phyloP scores from a whole-genome alignment of 2,329 filamentous ascomycete species.

The Fusarium torulosum region DNA sequence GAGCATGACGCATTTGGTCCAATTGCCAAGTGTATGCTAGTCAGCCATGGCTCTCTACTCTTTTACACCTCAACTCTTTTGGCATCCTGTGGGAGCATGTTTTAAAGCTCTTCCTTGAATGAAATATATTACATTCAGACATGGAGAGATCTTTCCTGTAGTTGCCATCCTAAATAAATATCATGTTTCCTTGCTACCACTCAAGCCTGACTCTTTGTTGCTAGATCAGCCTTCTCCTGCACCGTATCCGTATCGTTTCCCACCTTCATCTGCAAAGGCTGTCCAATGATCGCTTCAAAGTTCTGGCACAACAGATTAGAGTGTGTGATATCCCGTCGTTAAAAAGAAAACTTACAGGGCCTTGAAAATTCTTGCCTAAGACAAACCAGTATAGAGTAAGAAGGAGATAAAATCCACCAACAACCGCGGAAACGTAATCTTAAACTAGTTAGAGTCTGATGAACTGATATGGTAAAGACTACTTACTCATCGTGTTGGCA shows the following conservation, averaged over 20 bases:
- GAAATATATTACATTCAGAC: too few species aligned
- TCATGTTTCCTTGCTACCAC: neutral
- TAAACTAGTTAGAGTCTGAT: rapidly evolving
- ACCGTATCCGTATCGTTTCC: neutral
- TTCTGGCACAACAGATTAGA: neutral
- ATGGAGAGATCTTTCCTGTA: too few species aligned
- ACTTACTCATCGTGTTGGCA: conserved; percentile 18
- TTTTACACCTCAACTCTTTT: too few species aligned
- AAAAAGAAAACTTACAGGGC: neutral
- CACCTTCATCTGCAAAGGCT: neutral
- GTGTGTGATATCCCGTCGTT: rapidly evolving
- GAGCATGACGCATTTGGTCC: too few species aligned
- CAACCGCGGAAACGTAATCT: conserved; percentile 23
- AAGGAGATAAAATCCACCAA: conserved; percentile 8
- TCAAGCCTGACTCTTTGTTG: neutral
- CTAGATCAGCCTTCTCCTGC: neutral
- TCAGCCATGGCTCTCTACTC: too few species aligned
- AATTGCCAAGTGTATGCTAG: too few species aligned
- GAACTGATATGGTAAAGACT: rapidly evolving
- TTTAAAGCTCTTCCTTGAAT: too few species aligned
- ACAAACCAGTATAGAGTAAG: conserved; percentile 2
- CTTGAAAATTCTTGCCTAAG: conserved; percentile 11
- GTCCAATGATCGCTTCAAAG: conserved; percentile 11
- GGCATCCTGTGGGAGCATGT: too few species aligned
- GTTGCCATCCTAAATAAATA: too few species aligned